phyloP scores from a whole-genome alignment of 164 flowering plant genomes.

The Magnolia changhungtana region DNA sequence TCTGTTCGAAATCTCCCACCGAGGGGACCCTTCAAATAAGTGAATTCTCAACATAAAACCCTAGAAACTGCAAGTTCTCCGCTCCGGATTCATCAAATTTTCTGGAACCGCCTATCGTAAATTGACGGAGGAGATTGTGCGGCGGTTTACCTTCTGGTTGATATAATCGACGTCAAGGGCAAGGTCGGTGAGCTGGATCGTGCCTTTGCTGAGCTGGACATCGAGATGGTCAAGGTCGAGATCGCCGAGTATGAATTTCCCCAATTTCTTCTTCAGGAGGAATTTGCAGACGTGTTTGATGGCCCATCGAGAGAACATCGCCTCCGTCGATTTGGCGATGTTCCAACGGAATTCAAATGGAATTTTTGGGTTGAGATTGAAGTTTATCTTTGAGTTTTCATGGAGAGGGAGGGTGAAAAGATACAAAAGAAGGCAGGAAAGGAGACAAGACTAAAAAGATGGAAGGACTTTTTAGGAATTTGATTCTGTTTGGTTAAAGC shows the following conservation, averaged over 20 bases:
- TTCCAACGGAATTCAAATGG: slow-evolving; percentile 42
- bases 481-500: no score
- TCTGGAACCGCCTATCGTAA: not conserved
- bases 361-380: not conserved
- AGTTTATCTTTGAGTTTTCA: not conserved
- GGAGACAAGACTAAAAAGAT: no score
- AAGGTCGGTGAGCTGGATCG: slow-evolving; percentile 72
- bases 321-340: slow-evolving; percentile 74
- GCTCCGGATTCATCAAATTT: not conserved
- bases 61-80: not conserved
- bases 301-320: slow-evolving; percentile 74
- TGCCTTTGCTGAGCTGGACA: slow-evolving; percentile 75
- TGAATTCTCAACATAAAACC: not conserved
- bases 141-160: slow-evolving; percentile 51
- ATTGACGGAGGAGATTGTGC: not conserved
- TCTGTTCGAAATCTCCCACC: no score
- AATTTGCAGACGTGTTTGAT: slow-evolving; percentile 66
- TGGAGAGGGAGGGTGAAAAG: not conserved
- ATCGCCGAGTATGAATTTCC: slow-evolving; percentile 75
- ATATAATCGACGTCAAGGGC: slow-evolving; percentile 81
- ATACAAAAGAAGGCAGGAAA: not conserved
- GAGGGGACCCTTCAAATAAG: not conserved
- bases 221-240: slow-evolving; percentile 87
- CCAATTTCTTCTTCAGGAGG: slow-evolving; percentile 83
- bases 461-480: no score